Evolutionary conservation across 2,329 filamentous ascomycete genomes (phyloP), one percentile per base, ranked within the genome.

Genomic region (Calonectria leucothoes): DNA sequence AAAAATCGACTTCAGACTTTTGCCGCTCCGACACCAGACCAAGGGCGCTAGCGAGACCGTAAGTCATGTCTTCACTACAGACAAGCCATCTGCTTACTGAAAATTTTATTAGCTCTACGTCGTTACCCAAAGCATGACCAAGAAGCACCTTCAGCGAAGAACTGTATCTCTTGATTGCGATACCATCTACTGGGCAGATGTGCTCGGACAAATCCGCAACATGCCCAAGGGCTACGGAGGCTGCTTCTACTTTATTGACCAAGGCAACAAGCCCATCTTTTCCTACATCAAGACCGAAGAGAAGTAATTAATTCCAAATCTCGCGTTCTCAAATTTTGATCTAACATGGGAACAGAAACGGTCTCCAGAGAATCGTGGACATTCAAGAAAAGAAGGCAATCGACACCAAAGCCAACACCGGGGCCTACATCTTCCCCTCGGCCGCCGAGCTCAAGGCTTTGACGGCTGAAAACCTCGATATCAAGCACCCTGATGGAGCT

Each of bases 351-450:
- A 12, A 23, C 17, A 61, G 55, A 6, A 27, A 61, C 4, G 55
- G 55, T n/a, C 55, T 23, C 7, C n/a, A 61, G 31, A n/a, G 31
- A 39, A 61, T 61, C 20, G 23, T 61, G 0, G 55, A 61, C 55
- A 61, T 61, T 27, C 55, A 61, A 39, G 55, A 61, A 39, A 61
- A 61, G 55, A 61, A 61, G 55, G 55, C 55, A 7, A 61, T 61
- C 27, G 55, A 61, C 55, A 61, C 20, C 55, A 61, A 61, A 5
- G 55, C 55, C 31, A 61, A 61, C 55, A 61, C 55, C 1, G 55
- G 55, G 7, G 55, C 55, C n/a, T 61, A 61, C 23, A 33, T 61
- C 31, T 61, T 61, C n/a, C 55, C 55, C 4, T 61, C 55, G 1
- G 55, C 55, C n/a, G 55, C 55, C 6, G 20, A 61, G 20, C 55